Base-by-base conservation (phyloP, 2,329 filamentous ascomycete species). In the Oidium heveae region DNA sequence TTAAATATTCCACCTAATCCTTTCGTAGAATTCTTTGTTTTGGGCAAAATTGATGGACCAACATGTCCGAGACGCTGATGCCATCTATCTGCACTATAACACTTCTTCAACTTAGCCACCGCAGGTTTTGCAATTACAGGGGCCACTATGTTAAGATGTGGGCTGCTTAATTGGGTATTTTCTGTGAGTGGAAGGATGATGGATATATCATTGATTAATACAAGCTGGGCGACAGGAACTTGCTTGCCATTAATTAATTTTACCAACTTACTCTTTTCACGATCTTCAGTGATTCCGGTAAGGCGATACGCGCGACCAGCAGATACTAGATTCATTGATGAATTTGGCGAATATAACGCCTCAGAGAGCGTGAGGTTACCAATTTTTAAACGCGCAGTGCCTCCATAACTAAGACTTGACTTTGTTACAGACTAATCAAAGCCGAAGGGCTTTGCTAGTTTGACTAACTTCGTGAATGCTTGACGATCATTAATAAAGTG, bases 1-100 rank as follows among this genome's bases (percentile, higher is more conserved):
- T n/a, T n/a, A n/a, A n/a, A n/a, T n/a, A n/a, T n/a, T 47, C 43
- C 43, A 20, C 18, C 18, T 28, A 47, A 98, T 0, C 47, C 47
- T 33, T 50, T 50, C 15, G 22, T 18, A 33, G 34, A 50, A 50
- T 1, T 10, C 15, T 50, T 50, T 34, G 43, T n/a, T 34, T 50
- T 50, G 1, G 47, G 5, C 6, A 50, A 18, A 34, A 50, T 16
- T n/a, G n/a, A 24, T 18, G 28, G 47, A 16, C 47, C 47, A 50
- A 50, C 24, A 3, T 50, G 47, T 4, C 28, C 22, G 12, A 32
- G 47, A 1, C 7, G 47, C 13, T 50, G 28, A 34, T 50, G 22
- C 47, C 47, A 50, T 16, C 47, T 50, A 34, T 50, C 47, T 4
- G 47, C 47, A 34, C 8, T n/a, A 6, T 24, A 1, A 24, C 47